Evolutionary conservation across 2,329 filamentous ascomycete species (phyloP), one percentile per base, ranked within the genome.

Genomic region (Conoideocrella luteorostrata): DNA sequence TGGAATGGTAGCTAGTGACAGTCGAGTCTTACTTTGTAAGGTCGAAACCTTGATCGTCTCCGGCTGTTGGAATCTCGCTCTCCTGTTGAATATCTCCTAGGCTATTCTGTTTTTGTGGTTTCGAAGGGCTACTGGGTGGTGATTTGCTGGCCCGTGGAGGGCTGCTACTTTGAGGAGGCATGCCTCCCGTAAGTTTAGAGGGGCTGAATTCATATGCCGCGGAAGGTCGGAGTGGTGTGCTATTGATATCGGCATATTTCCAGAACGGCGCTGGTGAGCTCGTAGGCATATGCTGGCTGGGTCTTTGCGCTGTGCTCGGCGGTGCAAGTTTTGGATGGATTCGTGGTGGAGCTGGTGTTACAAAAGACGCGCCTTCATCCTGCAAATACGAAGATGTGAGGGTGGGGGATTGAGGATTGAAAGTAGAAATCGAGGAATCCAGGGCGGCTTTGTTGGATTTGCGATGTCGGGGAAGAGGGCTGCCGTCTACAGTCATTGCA

Each of bases 181-280:
- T 46, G 7, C 52, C 53, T 22, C 62, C 63, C 18, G 62, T 57
- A 13, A 61, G 56, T 56, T 81, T 82, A 7, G 72, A 73, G 2
- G 80, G 80, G 54, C 79, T 83, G 32, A 74, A 59, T 47, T 84
- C 79, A 45, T 77, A 79, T 4, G 67, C 61, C 0, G 62, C 55
- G 4, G 64, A 53, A 12, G 70, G 65, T 52, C 71, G 70, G 42
- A 86, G 68, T 2, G 86, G 86, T 2, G 86, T 90, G 62, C 81
- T 87, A 21, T 78, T 77, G 47, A 88, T 77, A 51, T 89, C 85
- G 32, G 85, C 82, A 62, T 86, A 93, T 61, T 87, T 89, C 88
- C 88, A 94, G 63, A 94, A 93, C 0, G 87, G 86, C 1, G 88
- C 88, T 0, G 88, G 88, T 24, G 85, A 89, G 53, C 84, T 88